Conservation (phyloP, 2,329 filamentous ascomycete genomes). For the Periglandula ipomoeae region DNA sequence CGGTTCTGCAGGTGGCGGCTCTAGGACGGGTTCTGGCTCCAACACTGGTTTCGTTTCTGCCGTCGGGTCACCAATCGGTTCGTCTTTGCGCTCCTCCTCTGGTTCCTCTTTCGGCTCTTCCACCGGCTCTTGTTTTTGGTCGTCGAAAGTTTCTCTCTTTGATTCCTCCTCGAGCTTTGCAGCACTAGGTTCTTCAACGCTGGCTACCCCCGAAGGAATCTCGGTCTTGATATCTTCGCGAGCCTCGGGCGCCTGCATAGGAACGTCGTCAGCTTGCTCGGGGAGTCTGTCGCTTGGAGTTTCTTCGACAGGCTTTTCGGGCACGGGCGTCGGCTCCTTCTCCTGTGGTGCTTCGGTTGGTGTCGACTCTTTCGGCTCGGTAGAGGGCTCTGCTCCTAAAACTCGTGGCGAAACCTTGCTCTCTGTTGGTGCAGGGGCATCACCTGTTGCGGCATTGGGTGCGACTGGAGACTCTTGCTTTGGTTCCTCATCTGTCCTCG, state of each 20-base stretch:
- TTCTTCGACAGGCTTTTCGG: neutral
- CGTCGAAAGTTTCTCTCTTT: neutral
- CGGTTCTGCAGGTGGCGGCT: neutral
- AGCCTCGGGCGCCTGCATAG: neutral
- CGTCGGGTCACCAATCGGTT: too few relatives aligned
- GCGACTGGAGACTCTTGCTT: neutral
- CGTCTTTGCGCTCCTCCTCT: slow-evolving; percentile 7
- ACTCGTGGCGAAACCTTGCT: neutral
- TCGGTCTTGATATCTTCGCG: neutral
- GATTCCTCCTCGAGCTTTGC: neutral
- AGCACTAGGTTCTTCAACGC: slow-evolving; percentile 16
- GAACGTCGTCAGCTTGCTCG: neutral
- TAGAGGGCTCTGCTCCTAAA: neutral
- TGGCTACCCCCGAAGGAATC: neutral
- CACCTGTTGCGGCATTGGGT: neutral
- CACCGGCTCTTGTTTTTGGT: slow-evolving; percentile 4
- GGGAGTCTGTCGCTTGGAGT: neutral
- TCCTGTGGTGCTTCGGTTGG: neutral
- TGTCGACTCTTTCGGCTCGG: neutral
- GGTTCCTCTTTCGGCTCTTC: slow-evolving; percentile 7
- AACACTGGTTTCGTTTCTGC: neutral
- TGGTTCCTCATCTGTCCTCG: neutral
- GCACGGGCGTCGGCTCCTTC: neutral
- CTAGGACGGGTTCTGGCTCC: neutral
- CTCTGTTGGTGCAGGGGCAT: neutral